Conservation (phyloP, 768 basidiomycete species). For the Dendrothele bispora region DNA sequence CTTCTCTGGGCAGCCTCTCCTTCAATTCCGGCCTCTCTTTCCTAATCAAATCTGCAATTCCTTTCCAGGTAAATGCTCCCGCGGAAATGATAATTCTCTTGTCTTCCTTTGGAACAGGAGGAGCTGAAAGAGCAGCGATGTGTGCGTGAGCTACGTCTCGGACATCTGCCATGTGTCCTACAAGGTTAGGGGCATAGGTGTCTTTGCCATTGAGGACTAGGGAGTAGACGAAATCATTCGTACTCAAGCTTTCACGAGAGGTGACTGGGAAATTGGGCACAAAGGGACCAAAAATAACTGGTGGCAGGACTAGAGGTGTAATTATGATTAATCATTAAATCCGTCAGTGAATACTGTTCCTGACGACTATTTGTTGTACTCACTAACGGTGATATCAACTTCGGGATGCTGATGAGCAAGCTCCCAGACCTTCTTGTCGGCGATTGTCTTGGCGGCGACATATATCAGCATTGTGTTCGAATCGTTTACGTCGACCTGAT, state of each 20-base stretch:
- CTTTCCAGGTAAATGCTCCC: constrained; percentile 3
- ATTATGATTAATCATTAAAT: neutral
- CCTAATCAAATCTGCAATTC: constrained; percentile 5
- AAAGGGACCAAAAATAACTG: constrained; percentile 20
- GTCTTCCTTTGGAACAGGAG: neutral
- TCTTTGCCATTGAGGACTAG: constrained; percentile 1
- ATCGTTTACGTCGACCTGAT: constrained; percentile 10
- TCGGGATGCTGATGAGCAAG: constrained; percentile 12
- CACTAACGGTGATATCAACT: constrained; percentile 16
- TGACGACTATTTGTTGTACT: neutral
- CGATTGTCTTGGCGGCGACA: constrained; percentile 8
- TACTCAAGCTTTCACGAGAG: neutral
- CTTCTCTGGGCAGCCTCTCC: constrained; percentile 2
- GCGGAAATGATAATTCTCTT: constrained; percentile 6
- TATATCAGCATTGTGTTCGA: constrained; percentile 4
- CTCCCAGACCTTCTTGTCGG: constrained; percentile 16
- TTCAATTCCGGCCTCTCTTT: constrained; percentile 8
- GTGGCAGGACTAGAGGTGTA: constrained; percentile 12
- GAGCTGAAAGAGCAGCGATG: constrained; percentile 10
- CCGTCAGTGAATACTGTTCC: neutral
- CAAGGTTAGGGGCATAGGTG: neutral
- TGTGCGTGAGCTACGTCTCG: constrained; percentile 13
- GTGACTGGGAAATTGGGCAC: constrained; percentile 10
- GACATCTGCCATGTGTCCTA: constrained; percentile 12
- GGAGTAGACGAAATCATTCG: constrained; percentile 1